Conservation (phyloP, 768 basidiomycete species). For the Cystofilobasidium capitatum region DNA sequence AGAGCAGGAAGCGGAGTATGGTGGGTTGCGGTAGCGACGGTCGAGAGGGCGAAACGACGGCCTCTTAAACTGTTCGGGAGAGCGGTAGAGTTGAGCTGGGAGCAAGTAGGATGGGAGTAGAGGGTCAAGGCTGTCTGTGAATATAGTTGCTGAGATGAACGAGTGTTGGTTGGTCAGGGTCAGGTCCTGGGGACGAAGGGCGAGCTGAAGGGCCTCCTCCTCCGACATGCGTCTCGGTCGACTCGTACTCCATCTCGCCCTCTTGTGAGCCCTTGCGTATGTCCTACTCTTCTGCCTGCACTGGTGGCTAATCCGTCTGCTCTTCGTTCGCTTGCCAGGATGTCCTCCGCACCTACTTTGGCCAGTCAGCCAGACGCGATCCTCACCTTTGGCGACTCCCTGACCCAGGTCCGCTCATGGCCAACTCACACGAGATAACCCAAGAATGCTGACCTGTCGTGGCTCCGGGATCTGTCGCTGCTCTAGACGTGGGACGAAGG, state of each 20-base stretch:
- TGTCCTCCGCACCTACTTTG: neutral
- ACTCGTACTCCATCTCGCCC: too few species aligned
- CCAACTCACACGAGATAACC: neutral
- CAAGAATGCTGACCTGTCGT: neutral
- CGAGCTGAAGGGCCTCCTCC: neutral
- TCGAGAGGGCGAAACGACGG: slow-evolving; percentile 7
- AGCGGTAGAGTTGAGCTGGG: neutral
- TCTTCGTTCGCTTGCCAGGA: neutral
- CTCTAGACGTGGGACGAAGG: slow-evolving; percentile 24
- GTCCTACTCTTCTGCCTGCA: neutral
- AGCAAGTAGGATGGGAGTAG: neutral
- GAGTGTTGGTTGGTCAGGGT: neutral
- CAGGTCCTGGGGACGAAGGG: neutral
- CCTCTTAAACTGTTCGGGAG: too few species aligned
- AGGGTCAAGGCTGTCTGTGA: neutral
- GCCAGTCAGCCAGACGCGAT: neutral
- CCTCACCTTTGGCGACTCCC: slow-evolving; percentile 20
- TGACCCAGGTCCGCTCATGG: slow-evolving; percentile 14
- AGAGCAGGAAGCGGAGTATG: neutral
- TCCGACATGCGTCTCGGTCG: too few species aligned
- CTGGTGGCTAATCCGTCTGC: neutral
- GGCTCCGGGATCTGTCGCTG: neutral
- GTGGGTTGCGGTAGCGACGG: neutral
- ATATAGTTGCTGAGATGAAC: neutral
- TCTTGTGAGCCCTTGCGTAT: neutral